Evolutionary conservation across 306 rosid species (phyloP).

Genomic region (Vachellia pachyceras): DNA sequence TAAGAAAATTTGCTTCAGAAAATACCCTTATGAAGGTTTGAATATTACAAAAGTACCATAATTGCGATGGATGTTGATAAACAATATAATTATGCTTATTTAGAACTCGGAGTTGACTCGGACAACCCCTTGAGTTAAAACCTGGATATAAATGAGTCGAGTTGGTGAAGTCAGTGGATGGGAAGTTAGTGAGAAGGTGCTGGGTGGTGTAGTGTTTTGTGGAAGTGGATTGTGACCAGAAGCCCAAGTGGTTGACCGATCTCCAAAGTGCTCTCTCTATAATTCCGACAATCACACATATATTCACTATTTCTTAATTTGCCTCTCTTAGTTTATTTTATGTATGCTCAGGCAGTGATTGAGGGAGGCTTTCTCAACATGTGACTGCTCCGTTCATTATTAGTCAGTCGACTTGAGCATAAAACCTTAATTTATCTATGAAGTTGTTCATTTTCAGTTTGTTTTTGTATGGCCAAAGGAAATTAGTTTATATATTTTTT

Average conservation of each 20-base stretch:
- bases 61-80: no score
- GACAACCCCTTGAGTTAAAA: background rate
- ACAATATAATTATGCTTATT: background rate
- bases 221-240: constrained; percentile 45
- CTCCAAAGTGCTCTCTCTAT: background rate
- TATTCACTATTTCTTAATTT: background rate
- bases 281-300: background rate
- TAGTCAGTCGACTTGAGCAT: background rate
- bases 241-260: no score
- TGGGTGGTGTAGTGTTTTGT: background rate
- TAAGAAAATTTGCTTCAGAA: constrained; percentile 36
- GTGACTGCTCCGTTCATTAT: no score
- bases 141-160: background rate
- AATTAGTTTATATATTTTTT: no score
- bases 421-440: background rate
- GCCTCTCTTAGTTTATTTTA: background rate
- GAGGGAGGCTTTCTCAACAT: background rate
- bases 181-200: no score
- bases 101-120: background rate
- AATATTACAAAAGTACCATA: constrained; percentile 47
- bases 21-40: constrained; percentile 35
- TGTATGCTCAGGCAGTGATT: background rate
- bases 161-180: constrained; percentile 7
- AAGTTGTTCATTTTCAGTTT: no score
- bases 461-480: no score